phyloP scores from a whole-genome alignment of 306 rosid genomes.

The Corylus heterophylla region DNA sequence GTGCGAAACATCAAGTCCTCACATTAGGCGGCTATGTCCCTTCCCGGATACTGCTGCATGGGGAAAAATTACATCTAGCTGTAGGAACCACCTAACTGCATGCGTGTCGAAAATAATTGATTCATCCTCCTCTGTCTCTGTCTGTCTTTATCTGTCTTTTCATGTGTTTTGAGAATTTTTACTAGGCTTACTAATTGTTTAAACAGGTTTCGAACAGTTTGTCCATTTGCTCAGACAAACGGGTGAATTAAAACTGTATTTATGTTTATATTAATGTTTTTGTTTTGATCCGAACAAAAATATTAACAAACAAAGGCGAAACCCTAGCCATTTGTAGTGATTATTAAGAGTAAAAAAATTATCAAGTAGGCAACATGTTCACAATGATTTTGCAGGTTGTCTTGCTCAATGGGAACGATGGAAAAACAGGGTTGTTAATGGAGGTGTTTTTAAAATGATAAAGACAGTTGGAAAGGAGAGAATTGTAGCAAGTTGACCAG shows the following conservation, averaged over 20 bases:
- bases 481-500: slow-evolving; percentile 24
- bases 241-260: too few relatives aligned
- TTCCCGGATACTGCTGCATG: slow-evolving; percentile 51
- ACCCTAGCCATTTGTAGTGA: too few relatives aligned
- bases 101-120: neutral
- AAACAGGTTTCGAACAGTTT: too few relatives aligned
- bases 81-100: slow-evolving; percentile 12
- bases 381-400: slow-evolving; percentile 48
- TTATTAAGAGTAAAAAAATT: slow-evolving; percentile 21
- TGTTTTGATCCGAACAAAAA: too few relatives aligned
- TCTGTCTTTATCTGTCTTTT: too few relatives aligned
- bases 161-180: too few relatives aligned
- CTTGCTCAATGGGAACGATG: slow-evolving; percentile 41
- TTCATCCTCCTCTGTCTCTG: too few relatives aligned
- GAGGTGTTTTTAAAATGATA: slow-evolving; percentile 37
- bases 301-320: too few relatives aligned
- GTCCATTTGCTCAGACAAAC: too few relatives aligned
- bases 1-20: slow-evolving; percentile 53
- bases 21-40: slow-evolving; percentile 45
- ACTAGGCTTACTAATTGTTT: too few relatives aligned
- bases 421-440: slow-evolving; percentile 31
- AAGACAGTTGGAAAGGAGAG: slow-evolving; percentile 41
- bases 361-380: slow-evolving; percentile 54
- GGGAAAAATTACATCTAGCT: slow-evolving; percentile 20
- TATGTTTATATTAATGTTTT: neutral